phyloP scores from a whole-genome alignment of 768 basidiomycete species.

The Harrya chromipes region DNA sequence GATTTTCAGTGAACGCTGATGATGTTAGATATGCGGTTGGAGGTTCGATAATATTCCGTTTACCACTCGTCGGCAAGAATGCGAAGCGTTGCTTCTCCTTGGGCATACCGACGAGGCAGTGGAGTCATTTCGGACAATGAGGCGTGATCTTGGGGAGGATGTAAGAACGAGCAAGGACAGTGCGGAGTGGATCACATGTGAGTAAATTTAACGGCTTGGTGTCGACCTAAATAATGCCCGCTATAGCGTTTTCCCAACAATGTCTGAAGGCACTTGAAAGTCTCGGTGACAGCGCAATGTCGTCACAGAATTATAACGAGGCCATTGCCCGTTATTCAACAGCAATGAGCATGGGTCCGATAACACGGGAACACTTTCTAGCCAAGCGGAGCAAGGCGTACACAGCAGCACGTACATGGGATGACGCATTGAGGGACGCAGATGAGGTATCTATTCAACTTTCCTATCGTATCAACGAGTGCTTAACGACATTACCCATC shows the following conservation, averaged over 20 bases:
- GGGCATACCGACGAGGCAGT: not conserved
- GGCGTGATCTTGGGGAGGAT: not conserved
- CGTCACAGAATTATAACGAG: not conserved
- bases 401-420: not conserved
- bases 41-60: constrained; percentile 9
- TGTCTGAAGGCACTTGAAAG: not conserved
- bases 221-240: not conserved
- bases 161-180: not conserved
- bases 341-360: not conserved
- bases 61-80: not conserved
- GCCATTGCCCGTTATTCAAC: constrained; percentile 1
- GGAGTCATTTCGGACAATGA: not conserved
- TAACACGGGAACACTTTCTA: not conserved
- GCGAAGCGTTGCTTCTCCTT: constrained; percentile 1
- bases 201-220: not conserved
- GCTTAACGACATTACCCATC: not conserved
- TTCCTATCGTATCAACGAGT: not conserved
- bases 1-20: not conserved
- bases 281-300: not conserved
- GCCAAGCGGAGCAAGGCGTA: constrained; percentile 5
- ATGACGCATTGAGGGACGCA: not conserved
- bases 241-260: constrained; percentile 1
- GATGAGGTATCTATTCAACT: constrained; percentile 1
- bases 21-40: constrained; percentile 9
- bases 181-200: constrained; percentile 4